phyloP scores from a whole-genome alignment of 1,139 yeast species.

The Blastobotrys serpentis region DNA sequence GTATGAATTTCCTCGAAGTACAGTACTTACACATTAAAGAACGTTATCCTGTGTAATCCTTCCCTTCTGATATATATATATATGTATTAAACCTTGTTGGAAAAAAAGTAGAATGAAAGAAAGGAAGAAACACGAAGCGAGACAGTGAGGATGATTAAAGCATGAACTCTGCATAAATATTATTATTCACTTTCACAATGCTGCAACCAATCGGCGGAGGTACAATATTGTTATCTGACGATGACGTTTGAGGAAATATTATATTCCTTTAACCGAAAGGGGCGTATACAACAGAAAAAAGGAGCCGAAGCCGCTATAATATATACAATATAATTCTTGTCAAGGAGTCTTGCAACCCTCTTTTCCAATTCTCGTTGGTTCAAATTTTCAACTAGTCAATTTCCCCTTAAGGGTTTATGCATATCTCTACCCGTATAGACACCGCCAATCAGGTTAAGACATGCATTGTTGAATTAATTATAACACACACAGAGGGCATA shows the following conservation, averaged over 20 bases:
- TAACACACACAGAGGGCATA: conserved; percentile 3
- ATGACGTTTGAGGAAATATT: not conserved
- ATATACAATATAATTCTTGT: no score
- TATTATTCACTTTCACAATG: not conserved
- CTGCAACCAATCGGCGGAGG: conserved; percentile 1
- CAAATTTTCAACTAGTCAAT: not conserved
- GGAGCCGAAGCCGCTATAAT: no score
- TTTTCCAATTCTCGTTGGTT: not conserved
- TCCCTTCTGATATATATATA: not conserved
- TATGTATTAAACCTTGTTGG: not conserved
- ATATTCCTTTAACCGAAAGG: not conserved
- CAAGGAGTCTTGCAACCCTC: not conserved
- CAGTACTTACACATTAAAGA: conserved; percentile 1
- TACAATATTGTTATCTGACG: not conserved
- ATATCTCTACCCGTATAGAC: not conserved
- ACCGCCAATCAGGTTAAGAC: conserved; percentile 4
- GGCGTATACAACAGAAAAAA: not conserved
- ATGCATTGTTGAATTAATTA: conserved; percentile 1
- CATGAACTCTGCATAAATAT: not conserved
- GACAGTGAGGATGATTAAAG: not conserved
- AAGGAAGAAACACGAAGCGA: not conserved
- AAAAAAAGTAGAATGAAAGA: not conserved
- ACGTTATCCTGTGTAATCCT: not conserved
- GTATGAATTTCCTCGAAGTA: not conserved
- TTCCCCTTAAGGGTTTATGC: not conserved